These are phyloP conservation scores for Claviceps pazoutovae DNA, from an alignment of 2,329 filamentous ascomycete species.

Conservation along the genomic window DNA sequence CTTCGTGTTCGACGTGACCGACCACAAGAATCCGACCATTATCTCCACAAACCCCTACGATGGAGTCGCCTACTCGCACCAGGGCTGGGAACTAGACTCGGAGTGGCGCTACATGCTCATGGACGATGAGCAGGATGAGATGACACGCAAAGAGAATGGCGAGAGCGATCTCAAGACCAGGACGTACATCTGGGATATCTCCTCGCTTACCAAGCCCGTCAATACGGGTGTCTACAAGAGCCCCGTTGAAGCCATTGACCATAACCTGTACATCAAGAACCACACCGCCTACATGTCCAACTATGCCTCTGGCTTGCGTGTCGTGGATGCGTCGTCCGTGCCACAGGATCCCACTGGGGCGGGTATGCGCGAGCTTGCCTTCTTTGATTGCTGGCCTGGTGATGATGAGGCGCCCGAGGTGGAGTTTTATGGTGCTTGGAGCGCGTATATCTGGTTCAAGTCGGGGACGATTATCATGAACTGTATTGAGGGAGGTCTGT, in stretches of 20 bases:
- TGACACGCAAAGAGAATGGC: slow-evolving; percentile 21
- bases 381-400: slow-evolving; percentile 33
- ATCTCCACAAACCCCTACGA: slow-evolving; percentile 39
- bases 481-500: slow-evolving; percentile 32
- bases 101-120: slow-evolving; percentile 29
- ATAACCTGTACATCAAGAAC: slow-evolving; percentile 31
- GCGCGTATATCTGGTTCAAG: slow-evolving; percentile 29
- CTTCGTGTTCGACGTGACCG: slow-evolving; percentile 30
- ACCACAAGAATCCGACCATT: slow-evolving; percentile 28
- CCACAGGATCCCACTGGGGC: slow-evolving; percentile 23
- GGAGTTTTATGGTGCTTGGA: slow-evolving; percentile 28
- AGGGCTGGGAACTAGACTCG: slow-evolving; percentile 36
- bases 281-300: slow-evolving; percentile 30
- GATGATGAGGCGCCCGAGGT: slow-evolving; percentile 23
- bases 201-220: slow-evolving; percentile 23
- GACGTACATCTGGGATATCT: slow-evolving; percentile 36
- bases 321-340: slow-evolving; percentile 20
- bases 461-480: slow-evolving; percentile 31
- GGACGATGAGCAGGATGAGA: slow-evolving; percentile 40
- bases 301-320: slow-evolving; percentile 32
- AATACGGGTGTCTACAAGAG: slow-evolving; percentile 27
- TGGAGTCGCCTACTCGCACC: slow-evolving; percentile 39
- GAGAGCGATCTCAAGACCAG: slow-evolving; percentile 19
- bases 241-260: slow-evolving; percentile 25
- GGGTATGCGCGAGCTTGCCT: slow-evolving; percentile 26